These are phyloP conservation scores for Colletotrichum trifolii DNA, from an alignment of 2,329 filamentous ascomycete species.

Conservation along the genomic window DNA sequence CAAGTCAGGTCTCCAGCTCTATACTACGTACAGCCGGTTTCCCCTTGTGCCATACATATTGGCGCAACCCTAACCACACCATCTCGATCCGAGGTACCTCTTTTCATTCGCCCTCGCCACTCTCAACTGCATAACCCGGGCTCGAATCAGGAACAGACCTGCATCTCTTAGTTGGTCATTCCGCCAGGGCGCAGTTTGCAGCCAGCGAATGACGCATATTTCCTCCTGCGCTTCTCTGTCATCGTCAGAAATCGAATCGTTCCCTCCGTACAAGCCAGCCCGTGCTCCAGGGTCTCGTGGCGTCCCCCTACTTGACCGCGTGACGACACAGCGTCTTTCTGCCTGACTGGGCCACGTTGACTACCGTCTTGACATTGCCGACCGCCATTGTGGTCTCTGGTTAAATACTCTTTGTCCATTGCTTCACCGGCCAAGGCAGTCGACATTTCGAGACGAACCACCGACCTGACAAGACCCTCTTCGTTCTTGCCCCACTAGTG, in stretches of 20 bases:
- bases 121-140: constrained; percentile 27
- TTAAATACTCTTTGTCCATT: constrained; percentile 11
- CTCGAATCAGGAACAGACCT: constrained; percentile 36
- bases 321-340: constrained; percentile 32
- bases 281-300: constrained; percentile 36
- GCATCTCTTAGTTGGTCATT: constrained; percentile 33
- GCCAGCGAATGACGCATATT: constrained; percentile 36
- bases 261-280: constrained; percentile 23
- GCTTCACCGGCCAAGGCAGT: not conserved
- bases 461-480: constrained; percentile 19
- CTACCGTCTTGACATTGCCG: not conserved
- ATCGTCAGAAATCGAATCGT: constrained; percentile 35
- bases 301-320: constrained; percentile 38
- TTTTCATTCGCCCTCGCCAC: constrained; percentile 24
- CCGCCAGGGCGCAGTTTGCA: constrained; percentile 32
- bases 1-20: constrained; percentile 22
- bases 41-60: constrained; percentile 26
- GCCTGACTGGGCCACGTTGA: constrained; percentile 14
- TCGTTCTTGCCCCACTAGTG: constrained; percentile 28
- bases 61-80: constrained; percentile 33
- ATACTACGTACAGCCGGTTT: constrained; percentile 5
- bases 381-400: constrained; percentile 1
- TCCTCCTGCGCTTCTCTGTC: constrained; percentile 27
- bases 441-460: constrained; percentile 3
- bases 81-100: constrained; percentile 26